phyloP scores from a whole-genome alignment of 129 eudicot genomes.

The Flaveria linearis region DNA sequence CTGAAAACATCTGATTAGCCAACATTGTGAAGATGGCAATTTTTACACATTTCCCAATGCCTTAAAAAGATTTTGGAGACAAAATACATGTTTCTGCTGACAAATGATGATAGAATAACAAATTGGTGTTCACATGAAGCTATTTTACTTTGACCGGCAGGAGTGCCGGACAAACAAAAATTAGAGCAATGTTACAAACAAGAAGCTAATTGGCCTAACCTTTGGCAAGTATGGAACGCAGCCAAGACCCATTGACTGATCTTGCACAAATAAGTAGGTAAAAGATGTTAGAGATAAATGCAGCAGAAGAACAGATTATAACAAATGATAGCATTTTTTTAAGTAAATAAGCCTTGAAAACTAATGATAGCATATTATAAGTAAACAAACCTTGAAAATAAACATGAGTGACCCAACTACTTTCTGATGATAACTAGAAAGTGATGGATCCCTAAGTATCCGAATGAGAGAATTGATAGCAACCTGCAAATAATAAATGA shows the following conservation, averaged over 20 bases:
- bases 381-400: constrained; percentile 81
- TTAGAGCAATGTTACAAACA: constrained; percentile 13
- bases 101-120: background rate
- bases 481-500: constrained; percentile 59
- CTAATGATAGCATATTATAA: constrained; percentile 15
- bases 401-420: constrained; percentile 97
- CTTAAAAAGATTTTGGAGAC: background rate
- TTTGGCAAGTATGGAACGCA: constrained; percentile 96
- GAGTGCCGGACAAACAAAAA: constrained; percentile 4
- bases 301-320: constrained; percentile 3
- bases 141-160: background rate
- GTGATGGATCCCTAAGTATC: constrained; percentile 95
- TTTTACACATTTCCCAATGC: background rate
- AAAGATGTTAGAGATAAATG: constrained; percentile 25
- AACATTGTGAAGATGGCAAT: background rate
- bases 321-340: constrained; percentile 2
- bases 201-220: constrained; percentile 55
- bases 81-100: constrained; percentile 7
- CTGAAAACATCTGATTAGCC: background rate
- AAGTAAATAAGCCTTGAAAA: constrained; percentile 73
- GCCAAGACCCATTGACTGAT: constrained; percentile 93
- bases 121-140: background rate
- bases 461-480: constrained; percentile 92
- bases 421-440: constrained; percentile 92
- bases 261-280: constrained; percentile 44